Evolutionary conservation across 495 filamentous ascomycete genomes (phyloP), one percentile per base, ranked within the genome.

Genomic region (Lasiosphaeria hispida): DNA sequence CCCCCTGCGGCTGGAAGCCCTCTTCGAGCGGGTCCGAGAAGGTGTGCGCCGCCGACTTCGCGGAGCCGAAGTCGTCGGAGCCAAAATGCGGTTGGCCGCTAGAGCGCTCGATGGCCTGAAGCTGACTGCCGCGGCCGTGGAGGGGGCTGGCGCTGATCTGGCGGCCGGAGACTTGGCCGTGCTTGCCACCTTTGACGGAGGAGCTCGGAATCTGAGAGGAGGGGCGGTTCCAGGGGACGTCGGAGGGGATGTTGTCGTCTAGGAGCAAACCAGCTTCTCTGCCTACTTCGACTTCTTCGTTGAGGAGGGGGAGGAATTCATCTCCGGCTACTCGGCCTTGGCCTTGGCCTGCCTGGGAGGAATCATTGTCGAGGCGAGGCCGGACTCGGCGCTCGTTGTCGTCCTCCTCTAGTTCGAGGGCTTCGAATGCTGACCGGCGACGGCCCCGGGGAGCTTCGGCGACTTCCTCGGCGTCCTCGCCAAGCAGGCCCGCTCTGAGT

Each of bases 161-260:
- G 9, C 71, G 63, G 57, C 71, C 71, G 4, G 60, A 59, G 7
- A 17, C 44, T 18, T 14, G 42, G 33, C 10, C 8, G 47, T 40
- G 50, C 59, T 61, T 58, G 23, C 61, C 64, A 14, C 66, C 73
- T 39, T 71, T 72, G 59, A 69, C 44, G 4, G 73, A 72, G 0
- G 77, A 79, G 52, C 74, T 72, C 1, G 65, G 75, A 0, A 77
- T 51, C 33, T 67, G 61, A 3, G 75, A 77, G 14, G 74, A 75
- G 10, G 60, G 65, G 30, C 75, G 74, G 59, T 75, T 78, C 77
- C 77, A 80, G 30, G 77, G 75, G 44, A 67, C 63, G 35, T 76
- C 76, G 33, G 75, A 72, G 30, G 64, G 67, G 39, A 73, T 58
- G 39, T 77, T 58, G 37, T 77, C 74, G 13, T 71, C 72, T 57